Evolutionary conservation across 441 rosid species (phyloP).

Genomic region (Codiaeum variegatum): DNA sequence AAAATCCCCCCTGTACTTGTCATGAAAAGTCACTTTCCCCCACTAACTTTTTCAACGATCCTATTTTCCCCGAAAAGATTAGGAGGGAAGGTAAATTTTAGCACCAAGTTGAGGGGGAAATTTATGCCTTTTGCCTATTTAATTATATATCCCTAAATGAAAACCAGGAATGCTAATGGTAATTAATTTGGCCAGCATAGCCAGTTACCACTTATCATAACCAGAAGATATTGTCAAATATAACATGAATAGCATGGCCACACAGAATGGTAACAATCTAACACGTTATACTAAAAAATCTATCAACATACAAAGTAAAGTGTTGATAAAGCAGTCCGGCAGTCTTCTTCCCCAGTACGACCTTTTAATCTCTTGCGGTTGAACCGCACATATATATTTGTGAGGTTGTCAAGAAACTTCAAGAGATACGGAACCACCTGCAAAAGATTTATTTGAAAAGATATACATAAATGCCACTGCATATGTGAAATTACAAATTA

Average conservation of each 20-base stretch:
- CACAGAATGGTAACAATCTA: not conserved
- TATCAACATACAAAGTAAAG: constrained; percentile 65
- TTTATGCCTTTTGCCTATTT: too few species aligned
- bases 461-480: not conserved
- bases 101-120: too few species aligned
- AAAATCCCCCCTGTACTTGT: too few species aligned
- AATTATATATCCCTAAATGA: not conserved
- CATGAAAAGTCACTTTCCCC: too few species aligned
- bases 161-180: not conserved
- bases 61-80: too few species aligned
- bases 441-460: constrained; percentile 12
- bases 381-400: constrained; percentile 91
- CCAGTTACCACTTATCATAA: not conserved
- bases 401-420: constrained; percentile 92
- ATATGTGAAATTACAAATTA: not conserved
- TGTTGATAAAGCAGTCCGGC: constrained; percentile 84
- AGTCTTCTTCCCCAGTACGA: constrained; percentile 86
- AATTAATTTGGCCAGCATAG: not conserved
- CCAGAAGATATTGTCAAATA: not conserved
- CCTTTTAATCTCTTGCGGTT: constrained; percentile 98
- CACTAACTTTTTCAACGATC: too few species aligned
- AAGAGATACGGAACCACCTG: constrained; percentile 96
- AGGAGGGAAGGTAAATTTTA: too few species aligned
- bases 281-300: constrained; percentile 2
- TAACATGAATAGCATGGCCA: constrained; percentile 7